Evolutionary conservation across 2,329 filamentous ascomycete genomes (phyloP), one percentile per base, ranked within the genome.

Genomic region (Penicillium sp.): DNA sequence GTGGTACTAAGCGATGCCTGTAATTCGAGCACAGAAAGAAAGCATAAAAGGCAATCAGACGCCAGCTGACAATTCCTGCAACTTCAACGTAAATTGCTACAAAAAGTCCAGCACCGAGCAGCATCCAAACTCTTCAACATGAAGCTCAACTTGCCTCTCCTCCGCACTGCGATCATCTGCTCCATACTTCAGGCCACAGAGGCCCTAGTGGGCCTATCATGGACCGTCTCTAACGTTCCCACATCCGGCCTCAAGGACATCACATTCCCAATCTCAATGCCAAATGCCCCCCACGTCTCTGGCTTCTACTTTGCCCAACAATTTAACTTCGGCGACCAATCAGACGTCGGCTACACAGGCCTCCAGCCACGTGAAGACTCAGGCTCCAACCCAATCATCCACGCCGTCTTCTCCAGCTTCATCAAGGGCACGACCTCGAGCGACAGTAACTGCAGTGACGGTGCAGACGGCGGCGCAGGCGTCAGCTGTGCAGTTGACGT

Each of bases 261-360:
- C 16, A 88, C 74, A 58, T 76, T 74, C 3, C 86, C 87, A 25
- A 88, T 79, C 62, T 89, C 87, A 1, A 88, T 72, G 23, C 77
- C 62, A 13, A 50, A 63, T 42, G 59, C 64, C 27, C 51, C 61
- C 19, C 68, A 69, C 26, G 48, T 62, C 26, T 52, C 49, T 1
- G 67, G 69, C 26, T 69, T 56, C 64, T 72, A 70, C 55, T 72
- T 67, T 54, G 69, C 69, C 0, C 62, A 70, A 37, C 68, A 72
- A 59, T 71, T 59, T 62, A 50, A 25, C 42, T 72, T 72, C 61
- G 39, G 47, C 27, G 58, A 57, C 33, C 47, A 61, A 23, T 27
- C 55, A 1, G 60, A 65, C 35, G 50, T 69, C n/a, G 69, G 69
- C 9, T 71, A 72, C 58, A 67, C 66, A 6, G 69, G 69, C 7